Evolutionary conservation across 768 basidiomycete genomes (phyloP), one percentile per base, ranked within the genome.

Genomic region (Glaciozyma martinii): DNA sequence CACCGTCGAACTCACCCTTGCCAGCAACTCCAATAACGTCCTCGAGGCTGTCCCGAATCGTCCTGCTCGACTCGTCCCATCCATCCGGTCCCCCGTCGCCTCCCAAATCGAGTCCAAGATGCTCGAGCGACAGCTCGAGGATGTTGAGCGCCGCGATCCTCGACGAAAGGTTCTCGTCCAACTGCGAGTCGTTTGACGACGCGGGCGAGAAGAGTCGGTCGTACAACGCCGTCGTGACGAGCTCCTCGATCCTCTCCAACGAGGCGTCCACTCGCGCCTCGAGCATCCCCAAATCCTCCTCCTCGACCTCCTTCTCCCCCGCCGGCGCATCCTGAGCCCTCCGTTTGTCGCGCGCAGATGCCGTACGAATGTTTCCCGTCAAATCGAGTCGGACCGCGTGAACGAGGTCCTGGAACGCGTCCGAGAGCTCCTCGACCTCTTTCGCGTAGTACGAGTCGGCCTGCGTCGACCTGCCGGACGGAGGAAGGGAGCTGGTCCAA

Each of bases 91-190:
- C 78, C 6, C 75, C 69, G 6, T 56, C 55, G 18, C 46, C 68
- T 3, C 84, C 85, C 0, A 89, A 83, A 59, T 90, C 85, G 13
- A 98, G 82, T 21, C 93, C 94, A 1, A 99, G 83, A 77, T 98
- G 92, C 46, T 87, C 86, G 15, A 98, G 79, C 3, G 85, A 82
- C 0, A 99, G 79, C 75, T 97, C 94, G 2, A 98, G 80, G 81
- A 92, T 83, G 70, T 93, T 92, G 53, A 99, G 80, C 1, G 92
- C 93, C 19, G 90, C 90, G 21, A 97, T 85, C 8, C 93, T 84
- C 73, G 85, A 88, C 0, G 92, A 85, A 5, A 99, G 79, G 0
- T 90, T 87, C 72, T 90, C 89, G 74, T 99, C 92, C 74, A 95
- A 93, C 1, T 85, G 86, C 0, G 82, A 80, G 72, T 99, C 94